Evolutionary conservation across 371 early-diverging fungal species (phyloP), one percentile per base, ranked within the genome.

Genomic region (Mortierella sp.): DNA sequence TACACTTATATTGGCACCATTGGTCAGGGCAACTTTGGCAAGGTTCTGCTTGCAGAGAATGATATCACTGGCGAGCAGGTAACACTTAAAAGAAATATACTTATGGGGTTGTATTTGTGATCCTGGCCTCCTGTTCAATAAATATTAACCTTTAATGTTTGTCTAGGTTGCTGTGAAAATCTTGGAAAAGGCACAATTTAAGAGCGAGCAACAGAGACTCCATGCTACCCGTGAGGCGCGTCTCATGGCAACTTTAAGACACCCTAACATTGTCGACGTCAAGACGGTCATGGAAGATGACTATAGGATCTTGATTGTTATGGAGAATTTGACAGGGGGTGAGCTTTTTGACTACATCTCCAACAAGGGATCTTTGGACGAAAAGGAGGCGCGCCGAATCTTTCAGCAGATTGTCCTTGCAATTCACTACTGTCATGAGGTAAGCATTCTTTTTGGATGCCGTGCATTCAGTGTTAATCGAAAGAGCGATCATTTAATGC

Each of bases 241-340:
- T 47, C 86, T 95, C 60, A 92, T 94, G 86, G 93, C 91, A 56
- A 86, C 94, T 8, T 87, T 98, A 53, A 87, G 89, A 55, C 97
- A 98, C 73, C 94, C 94, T 35, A 88, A 95, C 73, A 92, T 98
- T 59, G 90, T 96, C 61, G 87, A 92, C 61, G 88, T 98, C n/a
- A 92, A 94, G 70, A 95, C 96, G 59, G 97, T 97, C 17, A 89
- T 93, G 53, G 93, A 95, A 68, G 93, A 94, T 23, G 89, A 93
- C 43, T 92, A 93, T 58, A 90, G 91, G 51, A 94, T 95, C 63
- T 95, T 94, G 85, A 87, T 99, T 49, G 93, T 99, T 12, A 94
- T 99, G 93, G 99, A 99, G 79, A 95, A 97, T 75, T 88, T 97
- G 56, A 93, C 93, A 65, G 99, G 99, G 63, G 98, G 97, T 19